Conservation (phyloP, 768 basidiomycete genomes). For the Sistotremastrum niveocremeum region DNA sequence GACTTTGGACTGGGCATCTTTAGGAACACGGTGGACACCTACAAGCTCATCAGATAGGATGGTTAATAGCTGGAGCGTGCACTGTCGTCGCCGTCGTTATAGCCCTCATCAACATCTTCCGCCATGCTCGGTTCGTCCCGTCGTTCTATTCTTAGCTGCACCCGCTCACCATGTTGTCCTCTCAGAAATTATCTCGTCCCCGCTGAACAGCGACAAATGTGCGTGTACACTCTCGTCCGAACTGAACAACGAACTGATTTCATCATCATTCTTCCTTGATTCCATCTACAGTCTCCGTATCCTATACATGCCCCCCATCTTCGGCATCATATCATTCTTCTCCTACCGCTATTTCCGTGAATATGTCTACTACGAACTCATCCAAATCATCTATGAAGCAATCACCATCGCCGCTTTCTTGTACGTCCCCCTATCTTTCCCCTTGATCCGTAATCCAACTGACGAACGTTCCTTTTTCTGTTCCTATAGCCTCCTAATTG, state of each 20-base stretch:
- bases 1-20: too few species aligned
- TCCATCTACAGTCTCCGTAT: constrained; percentile 43
- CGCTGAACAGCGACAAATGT: constrained; percentile 73
- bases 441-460: not conserved
- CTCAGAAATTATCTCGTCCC: constrained; percentile 58
- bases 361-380: constrained; percentile 52
- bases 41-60: too few species aligned
- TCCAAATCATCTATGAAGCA: constrained; percentile 41
- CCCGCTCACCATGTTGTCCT: not conserved
- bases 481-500: constrained; percentile 50
- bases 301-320: constrained; percentile 74
- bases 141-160: too few species aligned
- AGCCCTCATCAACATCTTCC: too few species aligned
- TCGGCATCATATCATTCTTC: constrained; percentile 73
- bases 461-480: not conserved
- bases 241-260: too few species aligned
- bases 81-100: too few species aligned
- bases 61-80: too few species aligned
- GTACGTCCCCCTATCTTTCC: constrained; percentile 26
- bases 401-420: constrained; percentile 79
- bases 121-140: too few species aligned
- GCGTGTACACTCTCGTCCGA: constrained; percentile 11
- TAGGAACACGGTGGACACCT: too few species aligned
- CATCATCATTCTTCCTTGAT: too few species aligned
- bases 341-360: constrained; percentile 74